Evolutionary conservation across 306 rosid genomes (phyloP).

Genomic region (Heteromeles arbutifolia): DNA sequence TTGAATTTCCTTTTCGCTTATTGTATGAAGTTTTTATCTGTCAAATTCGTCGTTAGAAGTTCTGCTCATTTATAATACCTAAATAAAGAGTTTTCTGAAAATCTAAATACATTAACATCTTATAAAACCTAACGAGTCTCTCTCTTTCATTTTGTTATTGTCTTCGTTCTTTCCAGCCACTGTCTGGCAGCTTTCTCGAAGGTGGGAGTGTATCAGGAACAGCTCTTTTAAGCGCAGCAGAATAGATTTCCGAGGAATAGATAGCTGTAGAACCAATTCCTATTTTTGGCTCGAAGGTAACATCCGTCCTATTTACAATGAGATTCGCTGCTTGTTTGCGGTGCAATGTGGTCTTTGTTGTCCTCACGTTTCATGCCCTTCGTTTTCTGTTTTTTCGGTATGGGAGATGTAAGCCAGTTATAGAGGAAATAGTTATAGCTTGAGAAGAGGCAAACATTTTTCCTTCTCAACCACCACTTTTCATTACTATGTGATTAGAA

Average conservation of each 20-base stretch:
- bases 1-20: background rate
- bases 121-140: background rate
- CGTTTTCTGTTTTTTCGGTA: background rate
- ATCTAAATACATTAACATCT: background rate
- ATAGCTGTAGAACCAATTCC: slow-evolving; percentile 1
- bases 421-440: slow-evolving; percentile 14
- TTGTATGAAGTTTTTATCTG: background rate
- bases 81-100: background rate
- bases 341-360: background rate
- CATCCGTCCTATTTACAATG: background rate
- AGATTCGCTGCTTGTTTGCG: background rate
- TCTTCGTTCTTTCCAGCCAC: slow-evolving; percentile 42
- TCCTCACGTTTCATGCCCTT: background rate
- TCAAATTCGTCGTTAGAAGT: background rate
- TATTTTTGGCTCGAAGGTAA: slow-evolving; percentile 10
- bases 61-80: background rate
- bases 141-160: slow-evolving; percentile 4
- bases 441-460: slow-evolving; percentile 46
- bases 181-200: slow-evolving; percentile 58
- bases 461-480: slow-evolving; percentile 36
- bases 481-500: background rate
- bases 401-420: slow-evolving; percentile 8
- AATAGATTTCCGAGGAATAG: slow-evolving; percentile 17
- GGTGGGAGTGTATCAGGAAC: slow-evolving; percentile 41
- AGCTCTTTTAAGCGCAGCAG: slow-evolving; percentile 32